A percentile compares a stretch with the other conserved stretches of the same genome.
Evolutionary conservation across 1,284 basidiomycete species (phyloP).

Genomic region (Flammula alnicola): DNA sequence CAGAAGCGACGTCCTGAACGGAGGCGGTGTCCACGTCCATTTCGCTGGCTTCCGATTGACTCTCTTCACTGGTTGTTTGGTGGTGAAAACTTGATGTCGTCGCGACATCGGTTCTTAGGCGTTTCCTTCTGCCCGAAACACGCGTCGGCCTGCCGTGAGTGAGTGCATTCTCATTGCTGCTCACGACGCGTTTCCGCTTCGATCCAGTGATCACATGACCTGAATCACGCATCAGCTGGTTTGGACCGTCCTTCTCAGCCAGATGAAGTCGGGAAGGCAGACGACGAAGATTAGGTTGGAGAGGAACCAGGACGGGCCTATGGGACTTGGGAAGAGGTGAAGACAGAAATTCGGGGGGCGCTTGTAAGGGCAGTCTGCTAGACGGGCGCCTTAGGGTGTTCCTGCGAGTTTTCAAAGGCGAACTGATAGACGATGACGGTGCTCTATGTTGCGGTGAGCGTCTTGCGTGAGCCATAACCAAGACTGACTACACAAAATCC

Average conservation of each 20-base stretch:
- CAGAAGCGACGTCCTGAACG: constrained; percentile 41
- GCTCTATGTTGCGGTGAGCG: constrained; percentile 52
- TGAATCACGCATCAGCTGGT: constrained; percentile 51
- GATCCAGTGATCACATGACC: constrained; percentile 54
- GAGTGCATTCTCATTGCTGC: constrained; percentile 67
- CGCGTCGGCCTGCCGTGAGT: constrained; percentile 53
- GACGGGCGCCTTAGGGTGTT: constrained; percentile 52
- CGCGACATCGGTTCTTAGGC: constrained; percentile 46
- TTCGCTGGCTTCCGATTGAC: constrained; percentile 38
- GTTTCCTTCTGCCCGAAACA: constrained; percentile 56
- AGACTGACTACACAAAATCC: constrained; percentile 25
- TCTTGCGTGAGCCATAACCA: constrained; percentile 58
- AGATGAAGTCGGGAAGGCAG: constrained; percentile 59
- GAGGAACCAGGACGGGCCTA: constrained; percentile 67
- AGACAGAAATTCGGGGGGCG: constrained; percentile 50
- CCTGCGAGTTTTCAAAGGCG: constrained; percentile 41
- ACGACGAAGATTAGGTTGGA: constrained; percentile 76
- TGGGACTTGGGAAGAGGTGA: constrained; percentile 35
- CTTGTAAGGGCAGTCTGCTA: constrained; percentile 50
- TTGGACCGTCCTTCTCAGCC: constrained; percentile 35
- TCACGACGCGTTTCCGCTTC: constrained; percentile 77
- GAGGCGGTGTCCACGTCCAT: constrained; percentile 56
- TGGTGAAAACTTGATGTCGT: constrained; percentile 22
- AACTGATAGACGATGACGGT: constrained; percentile 40
- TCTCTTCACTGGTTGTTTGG: constrained; percentile 34